Conservation (phyloP, 495 filamentous ascomycete genomes). For the Tuber magnatum region DNA sequence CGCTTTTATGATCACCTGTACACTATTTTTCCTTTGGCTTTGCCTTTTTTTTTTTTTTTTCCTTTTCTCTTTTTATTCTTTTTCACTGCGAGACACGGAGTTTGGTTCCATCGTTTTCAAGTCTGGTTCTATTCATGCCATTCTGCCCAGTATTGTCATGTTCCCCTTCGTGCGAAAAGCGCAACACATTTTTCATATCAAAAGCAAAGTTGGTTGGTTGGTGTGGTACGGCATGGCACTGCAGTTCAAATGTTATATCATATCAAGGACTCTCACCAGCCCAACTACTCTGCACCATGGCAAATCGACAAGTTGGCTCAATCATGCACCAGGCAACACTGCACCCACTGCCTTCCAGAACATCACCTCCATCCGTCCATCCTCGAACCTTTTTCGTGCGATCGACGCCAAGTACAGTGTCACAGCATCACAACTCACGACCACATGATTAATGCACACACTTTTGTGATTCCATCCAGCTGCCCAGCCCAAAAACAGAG, state of each 20-base stretch:
- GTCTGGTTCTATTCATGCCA: not conserved
- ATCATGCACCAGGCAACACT: not conserved
- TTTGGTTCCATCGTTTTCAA: conserved; percentile 5
- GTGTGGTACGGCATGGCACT: not conserved
- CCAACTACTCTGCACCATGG: not conserved
- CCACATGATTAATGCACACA: not conserved
- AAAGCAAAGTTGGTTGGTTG: not conserved
- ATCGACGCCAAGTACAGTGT: not conserved
- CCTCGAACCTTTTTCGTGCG: not conserved
- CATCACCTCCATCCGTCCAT: not conserved
- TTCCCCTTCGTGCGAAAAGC: not conserved
- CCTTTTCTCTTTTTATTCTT: too few species aligned
- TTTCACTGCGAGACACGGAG: not conserved
- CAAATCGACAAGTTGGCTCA: not conserved
- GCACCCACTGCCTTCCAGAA: not conserved
- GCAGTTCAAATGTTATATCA: not conserved
- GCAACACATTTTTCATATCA: not conserved
- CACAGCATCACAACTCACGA: not conserved
- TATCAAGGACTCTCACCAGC: not conserved
- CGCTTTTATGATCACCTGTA: conserved; percentile 6
- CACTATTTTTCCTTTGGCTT: conserved; percentile 4
- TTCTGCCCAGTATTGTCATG: not conserved
- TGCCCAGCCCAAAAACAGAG: not conserved
- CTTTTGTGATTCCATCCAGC: not conserved
- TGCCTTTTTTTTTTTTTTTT: not conserved